Percentiles rank a stretch among this genome's conserved stretches.
Conservation (phyloP, 1,284 basidiomycete species). For the Cryptococcus sp. region DNA sequence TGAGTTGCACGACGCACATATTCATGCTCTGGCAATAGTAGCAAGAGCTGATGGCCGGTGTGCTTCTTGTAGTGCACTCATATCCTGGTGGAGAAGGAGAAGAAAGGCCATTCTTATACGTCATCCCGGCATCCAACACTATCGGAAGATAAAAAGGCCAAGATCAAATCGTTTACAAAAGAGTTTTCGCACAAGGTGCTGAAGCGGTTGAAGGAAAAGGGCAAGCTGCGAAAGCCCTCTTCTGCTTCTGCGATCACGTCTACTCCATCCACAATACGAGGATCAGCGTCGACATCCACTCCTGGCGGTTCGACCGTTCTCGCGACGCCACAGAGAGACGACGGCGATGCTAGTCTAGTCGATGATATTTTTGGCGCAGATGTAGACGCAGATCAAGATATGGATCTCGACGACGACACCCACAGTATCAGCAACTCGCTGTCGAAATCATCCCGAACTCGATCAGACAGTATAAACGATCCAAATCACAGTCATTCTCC, state of each 20-base stretch:
- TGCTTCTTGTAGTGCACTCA: constrained; percentile 64
- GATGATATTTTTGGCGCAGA: constrained; percentile 33
- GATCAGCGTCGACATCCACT: constrained; percentile 1
- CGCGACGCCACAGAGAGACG: not conserved
- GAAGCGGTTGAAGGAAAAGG: constrained; percentile 48
- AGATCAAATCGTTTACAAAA: constrained; percentile 92
- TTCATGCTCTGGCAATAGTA: not conserved
- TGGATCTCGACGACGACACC: constrained; percentile 19
- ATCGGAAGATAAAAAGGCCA: constrained; percentile 79
- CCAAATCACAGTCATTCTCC: not conserved
- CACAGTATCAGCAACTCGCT: constrained; percentile 14
- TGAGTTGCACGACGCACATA: constrained; percentile 50
- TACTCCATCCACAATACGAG: not conserved
- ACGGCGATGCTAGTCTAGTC: constrained; percentile 14
- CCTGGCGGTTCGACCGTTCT: constrained; percentile 8
- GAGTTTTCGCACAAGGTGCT: constrained; percentile 64
- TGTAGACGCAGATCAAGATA: constrained; percentile 17
- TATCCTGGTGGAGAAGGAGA: constrained; percentile 87
- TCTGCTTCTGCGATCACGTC: not conserved
- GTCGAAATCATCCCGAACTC: constrained; percentile 58
- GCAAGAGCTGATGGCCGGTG: constrained; percentile 1
- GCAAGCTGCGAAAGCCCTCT: constrained; percentile 31
- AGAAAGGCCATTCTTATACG: constrained; percentile 76
- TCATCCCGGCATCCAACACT: constrained; percentile 70
- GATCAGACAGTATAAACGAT: not conserved